Evolutionary conservation across 148 eudicot species (phyloP).

Genomic region (Camellia granthamiana): DNA sequence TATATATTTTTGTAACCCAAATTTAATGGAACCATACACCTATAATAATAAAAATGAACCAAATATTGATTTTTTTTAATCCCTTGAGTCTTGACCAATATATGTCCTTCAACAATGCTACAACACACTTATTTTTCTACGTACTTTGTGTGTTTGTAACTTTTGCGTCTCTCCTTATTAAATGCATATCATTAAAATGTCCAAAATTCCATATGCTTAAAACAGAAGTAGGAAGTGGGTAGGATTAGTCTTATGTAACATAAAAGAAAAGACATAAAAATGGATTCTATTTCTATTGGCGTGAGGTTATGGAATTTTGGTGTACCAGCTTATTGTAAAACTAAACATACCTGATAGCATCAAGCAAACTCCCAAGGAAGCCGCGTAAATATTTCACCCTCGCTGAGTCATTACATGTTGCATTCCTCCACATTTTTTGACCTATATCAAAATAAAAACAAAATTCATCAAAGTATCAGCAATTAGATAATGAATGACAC

Average conservation of each 20-base stretch:
- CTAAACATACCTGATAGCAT: conserved; percentile 47
- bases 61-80: too few species aligned
- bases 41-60: too few species aligned
- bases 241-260: background rate
- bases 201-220: too few species aligned
- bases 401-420: conserved; percentile 23
- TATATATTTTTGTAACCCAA: too few species aligned
- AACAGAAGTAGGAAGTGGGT: background rate
- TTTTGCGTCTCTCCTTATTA: too few species aligned
- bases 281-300: too few species aligned
- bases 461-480: background rate
- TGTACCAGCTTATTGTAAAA: background rate
- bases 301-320: background rate
- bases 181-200: too few species aligned
- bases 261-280: background rate
- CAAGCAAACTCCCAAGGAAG: conserved; percentile 18
- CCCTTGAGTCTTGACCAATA: too few species aligned
- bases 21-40: too few species aligned
- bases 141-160: too few species aligned
- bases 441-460: conserved; percentile 25
- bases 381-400: conserved; percentile 14
- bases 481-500: background rate
- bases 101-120: too few species aligned
- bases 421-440: conserved; percentile 21
- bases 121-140: too few species aligned